Base-by-base conservation (phyloP, 2,329 filamentous ascomycete genomes). In the Parafenestella ontariensis region DNA sequence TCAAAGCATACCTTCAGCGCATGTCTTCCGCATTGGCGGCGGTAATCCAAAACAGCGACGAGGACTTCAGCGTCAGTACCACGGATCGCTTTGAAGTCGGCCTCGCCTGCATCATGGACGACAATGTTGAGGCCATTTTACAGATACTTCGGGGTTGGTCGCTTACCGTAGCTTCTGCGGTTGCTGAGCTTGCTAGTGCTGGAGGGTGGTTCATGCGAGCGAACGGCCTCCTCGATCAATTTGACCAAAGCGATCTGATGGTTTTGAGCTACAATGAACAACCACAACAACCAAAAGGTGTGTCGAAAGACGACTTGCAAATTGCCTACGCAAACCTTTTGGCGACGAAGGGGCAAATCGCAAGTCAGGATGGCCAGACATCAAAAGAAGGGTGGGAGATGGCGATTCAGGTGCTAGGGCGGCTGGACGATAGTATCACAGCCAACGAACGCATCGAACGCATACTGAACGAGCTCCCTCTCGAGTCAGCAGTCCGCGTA, bases 171-270 rank as follows among this genome's bases (percentile, higher is more conserved):
- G 88, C 92, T 10, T 84, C 89, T 26, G 87, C 91, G 5, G 86
- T 95, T 15, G 89, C 90, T 3, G 94, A 98, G 75, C 81, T 98
- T 52, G 92, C 91, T 10, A 89, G 87, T n/a, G 81, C 91, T 23
- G 92, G 89, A 8, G 87, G 88, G 40, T 98, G 94, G 94, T 82
- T 97, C 40, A 87, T 89, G 21, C 64, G 59, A 21, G 54, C 66
- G 6, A 65, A 72, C 15, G 81, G 82, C 23, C 76, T 87, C 42
- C 83, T 90, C 64, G 83, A 86, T 31, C 88, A 87, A 21, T 85
- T 96, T 52, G 92, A 93, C 67, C 86, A 90, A 76, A 89, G 92
- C 58, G 93, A 97, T 69, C 79, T 97, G 40, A 90, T 95, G 78
- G 85, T 97, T 9, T 80, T 98, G 11, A 92, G 91, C 39, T 81